Evolutionary conservation across 371 early-diverging fungal genomes (phyloP), one percentile per base, ranked within the genome.

Genomic region (Syncephalis fuscata): DNA sequence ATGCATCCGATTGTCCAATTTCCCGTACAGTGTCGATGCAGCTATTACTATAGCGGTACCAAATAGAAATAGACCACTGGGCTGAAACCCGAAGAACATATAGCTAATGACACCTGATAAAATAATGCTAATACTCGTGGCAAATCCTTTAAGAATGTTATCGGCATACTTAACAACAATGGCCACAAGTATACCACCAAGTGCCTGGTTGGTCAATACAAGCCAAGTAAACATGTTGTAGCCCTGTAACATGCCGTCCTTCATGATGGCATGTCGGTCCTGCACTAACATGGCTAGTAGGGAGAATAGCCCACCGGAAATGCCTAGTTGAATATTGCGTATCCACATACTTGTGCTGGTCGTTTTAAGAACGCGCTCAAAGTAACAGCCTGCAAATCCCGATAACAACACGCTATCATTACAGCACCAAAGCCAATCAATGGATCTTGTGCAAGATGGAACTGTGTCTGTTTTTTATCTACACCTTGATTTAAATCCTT

Each of bases 161-260:
- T 90, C 90, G 1, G 90, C 88, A 54, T 84, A 82, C 66, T 86
- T 85, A 39, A 90, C 86, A 7, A 90, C 88, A 19, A 87, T 60
- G 0, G 88, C 82, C 2, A 90, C 91, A 44, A 88, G 60, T 16
- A 88, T 60, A 9, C 91, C 91, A 39, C 91, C 91, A 24, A 82
- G 45, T 1, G 91, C 88, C 56, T 88, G 88, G 54, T 77, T 78
- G 11, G 57, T 46, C 23, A 90, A 81, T 0, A 83, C 87, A 0
- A 68, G 58, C 74, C 74, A 81, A 3, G 87, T 79, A 65, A 80
- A 72, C 21, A 51, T 52, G 42, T 68, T 68, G 59, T 90, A 90
- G 1, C 85, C 85, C 38, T 78, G 72, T 46, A 88, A 73, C 50
- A 90, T 64, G 1, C 91, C 88, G 27, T 71, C 63, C 22, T 71